Evolutionary conservation across 257 asterid species (phyloP), one percentile per base, ranked within the genome.

Genomic region (Fraxinus excelsior): DNA sequence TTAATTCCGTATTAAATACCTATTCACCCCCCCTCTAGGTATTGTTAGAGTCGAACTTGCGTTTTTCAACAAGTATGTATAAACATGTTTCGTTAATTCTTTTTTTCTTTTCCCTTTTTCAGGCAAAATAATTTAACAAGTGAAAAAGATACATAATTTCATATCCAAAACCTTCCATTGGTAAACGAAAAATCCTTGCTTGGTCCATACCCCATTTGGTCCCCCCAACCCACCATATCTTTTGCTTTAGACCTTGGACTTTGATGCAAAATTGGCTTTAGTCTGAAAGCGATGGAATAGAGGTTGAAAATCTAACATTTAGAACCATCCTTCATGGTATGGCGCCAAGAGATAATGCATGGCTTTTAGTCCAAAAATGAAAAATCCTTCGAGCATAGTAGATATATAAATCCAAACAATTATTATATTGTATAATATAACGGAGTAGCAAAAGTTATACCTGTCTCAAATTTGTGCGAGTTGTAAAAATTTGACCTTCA

Each of bases 271-370:
- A 6, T 1, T 62, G 35, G 68, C 70, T 23, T 68, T 49, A 40
- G n/a, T 21, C n/a, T 34, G 70, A 76, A 60, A 70, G 66, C 21
- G 76, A 77, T 71, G 4, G 49, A 71, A 71, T 42, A 58, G 68
- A 11, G 3, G 34, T 62, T 25, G 76, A 77, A 72, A 37, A 60
- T 16, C 74, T 74, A 69, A 69, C 13, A 14, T 68, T 21, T 62
- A 53, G 7, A 32, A 29, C 16, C 23, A 19, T 70, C 34, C 4
- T 60, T 21, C 31, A 25, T 60, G 7, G 10, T 51, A 51, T n/a
- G n/a, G 64, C 64, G 12, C 64, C 56, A 46, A 46, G 56, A 46
- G 56, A 16, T 46, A 46, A 46, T 14, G 56, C n/a, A 14, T 14
- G 51, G 44, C 42, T 37, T 38, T 8, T 8, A 38, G 16, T 40